These are phyloP conservation scores for Saururus chinensis DNA, from an alignment of 164 flowering plant genomes.

Conservation along the genomic window DNA sequence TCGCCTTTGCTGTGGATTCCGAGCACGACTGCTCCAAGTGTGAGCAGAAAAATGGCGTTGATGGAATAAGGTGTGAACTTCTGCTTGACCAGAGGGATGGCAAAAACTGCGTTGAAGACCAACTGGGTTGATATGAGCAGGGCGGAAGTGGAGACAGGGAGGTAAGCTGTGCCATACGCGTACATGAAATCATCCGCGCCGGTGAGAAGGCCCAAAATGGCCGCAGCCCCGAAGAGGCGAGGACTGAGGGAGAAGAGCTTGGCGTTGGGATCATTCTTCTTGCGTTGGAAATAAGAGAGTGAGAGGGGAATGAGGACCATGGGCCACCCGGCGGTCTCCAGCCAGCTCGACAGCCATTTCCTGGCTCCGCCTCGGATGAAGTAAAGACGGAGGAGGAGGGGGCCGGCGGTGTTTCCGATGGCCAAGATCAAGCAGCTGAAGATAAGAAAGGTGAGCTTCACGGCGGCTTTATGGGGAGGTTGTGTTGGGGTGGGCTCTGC, in stretches of 20 bases:
- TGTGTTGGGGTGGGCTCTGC: background rate
- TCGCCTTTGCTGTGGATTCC: conserved; percentile 30
- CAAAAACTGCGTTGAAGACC: conserved; percentile 9
- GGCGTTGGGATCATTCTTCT: background rate
- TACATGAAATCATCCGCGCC: conserved; percentile 14
- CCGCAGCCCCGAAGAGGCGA: conserved; percentile 3
- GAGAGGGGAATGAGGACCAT: background rate
- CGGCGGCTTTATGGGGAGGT: background rate
- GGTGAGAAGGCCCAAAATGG: conserved; percentile 22
- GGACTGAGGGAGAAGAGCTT: conserved; percentile 3
- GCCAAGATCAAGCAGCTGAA: background rate
- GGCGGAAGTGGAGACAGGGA: conserved; percentile 16
- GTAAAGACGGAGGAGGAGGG: conserved; percentile 5
- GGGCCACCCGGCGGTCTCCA: conserved; percentile 4
- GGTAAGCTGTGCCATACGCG: conserved; percentile 2
- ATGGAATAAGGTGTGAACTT: conserved; percentile 38
- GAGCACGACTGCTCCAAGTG: conserved; percentile 33
- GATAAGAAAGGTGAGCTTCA: conserved; percentile 1
- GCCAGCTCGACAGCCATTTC: conserved; percentile 4
- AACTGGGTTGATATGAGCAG: conserved; percentile 15
- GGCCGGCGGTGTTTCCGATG: conserved; percentile 2
- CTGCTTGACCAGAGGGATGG: conserved; percentile 14
- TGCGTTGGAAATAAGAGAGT: conserved; percentile 7
- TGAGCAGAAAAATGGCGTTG: conserved; percentile 39
- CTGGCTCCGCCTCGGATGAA: background rate